phyloP scores from a whole-genome alignment of 805 yeast genomes.

The Wickerhamiella alocasiicola region DNA sequence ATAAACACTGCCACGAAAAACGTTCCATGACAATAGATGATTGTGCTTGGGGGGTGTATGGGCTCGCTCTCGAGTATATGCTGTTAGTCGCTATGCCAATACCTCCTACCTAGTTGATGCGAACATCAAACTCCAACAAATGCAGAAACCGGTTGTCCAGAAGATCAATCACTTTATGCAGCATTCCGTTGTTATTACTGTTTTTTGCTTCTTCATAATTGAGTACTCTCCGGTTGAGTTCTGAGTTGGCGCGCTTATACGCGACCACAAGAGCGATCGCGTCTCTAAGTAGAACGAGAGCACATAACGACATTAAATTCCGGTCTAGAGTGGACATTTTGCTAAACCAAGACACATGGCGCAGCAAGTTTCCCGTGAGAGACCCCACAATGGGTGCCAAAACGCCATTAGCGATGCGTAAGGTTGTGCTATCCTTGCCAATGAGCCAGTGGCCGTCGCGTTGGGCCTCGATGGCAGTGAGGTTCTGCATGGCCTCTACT shows the following conservation, averaged over 20 bases:
- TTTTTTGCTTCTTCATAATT: constrained; percentile 1
- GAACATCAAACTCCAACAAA: no score
- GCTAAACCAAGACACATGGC: not conserved
- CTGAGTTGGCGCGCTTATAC: constrained; percentile 2
- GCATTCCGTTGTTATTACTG: no score
- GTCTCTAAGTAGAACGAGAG: not conserved
- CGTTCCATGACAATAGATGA: no score
- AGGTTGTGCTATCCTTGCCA: not conserved
- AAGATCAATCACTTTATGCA: no score
- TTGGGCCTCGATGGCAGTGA: not conserved
- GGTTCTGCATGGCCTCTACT: not conserved
- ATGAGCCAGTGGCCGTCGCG: constrained; percentile 2
- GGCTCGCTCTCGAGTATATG: no score
- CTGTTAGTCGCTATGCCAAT: no score
- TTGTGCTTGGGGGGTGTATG: no score
- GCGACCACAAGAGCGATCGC: constrained; percentile 1
- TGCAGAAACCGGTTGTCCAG: no score
- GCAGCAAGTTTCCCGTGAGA: not conserved
- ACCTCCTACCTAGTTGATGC: no score
- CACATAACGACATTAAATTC: not conserved
- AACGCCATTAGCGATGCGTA: not conserved
- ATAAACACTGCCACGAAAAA: no score
- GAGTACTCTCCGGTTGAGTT: not conserved
- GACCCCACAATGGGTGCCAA: not conserved
- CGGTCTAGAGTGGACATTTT: not conserved